Conservation (phyloP, 108 stramenopile genomes). For the Nannochloropsis granulata region DNA sequence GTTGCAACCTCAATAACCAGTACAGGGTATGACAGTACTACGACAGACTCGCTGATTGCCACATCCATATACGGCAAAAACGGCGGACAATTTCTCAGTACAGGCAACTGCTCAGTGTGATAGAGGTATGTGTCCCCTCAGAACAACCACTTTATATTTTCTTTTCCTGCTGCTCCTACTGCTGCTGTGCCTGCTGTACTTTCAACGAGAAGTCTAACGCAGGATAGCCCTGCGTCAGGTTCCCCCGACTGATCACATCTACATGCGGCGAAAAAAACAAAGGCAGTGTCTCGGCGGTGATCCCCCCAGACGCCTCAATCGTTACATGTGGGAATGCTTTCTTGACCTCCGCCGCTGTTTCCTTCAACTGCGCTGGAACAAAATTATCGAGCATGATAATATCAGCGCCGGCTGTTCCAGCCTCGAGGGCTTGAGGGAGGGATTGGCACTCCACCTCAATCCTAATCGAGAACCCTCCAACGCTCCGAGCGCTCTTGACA, state of each 20-base stretch:
- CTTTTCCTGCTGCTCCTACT: background rate
- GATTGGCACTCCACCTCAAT: constrained; percentile 61
- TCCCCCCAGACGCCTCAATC: constrained; percentile 95
- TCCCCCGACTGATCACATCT: constrained; percentile 90
- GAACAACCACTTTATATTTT: no score
- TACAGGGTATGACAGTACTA: no score
- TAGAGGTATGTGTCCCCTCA: no score
- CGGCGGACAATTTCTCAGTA: no score
- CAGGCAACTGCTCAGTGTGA: no score
- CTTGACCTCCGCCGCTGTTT: constrained; percentile 66
- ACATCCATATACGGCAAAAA: no score
- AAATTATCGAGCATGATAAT: constrained; percentile 97
- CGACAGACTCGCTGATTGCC: no score
- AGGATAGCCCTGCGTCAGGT: constrained; percentile 93
- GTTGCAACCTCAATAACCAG: no score
- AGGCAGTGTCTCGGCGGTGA: constrained; percentile 74
- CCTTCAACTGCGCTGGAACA: constrained; percentile 52
- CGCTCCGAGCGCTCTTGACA: constrained; percentile 59
- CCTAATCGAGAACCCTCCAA: constrained; percentile 88
- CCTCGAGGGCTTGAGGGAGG: background rate
- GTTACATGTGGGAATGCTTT: constrained; percentile 61
- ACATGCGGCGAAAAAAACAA: constrained; percentile 63
- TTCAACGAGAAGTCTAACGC: constrained; percentile 91
- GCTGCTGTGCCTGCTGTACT: constrained; percentile 30
- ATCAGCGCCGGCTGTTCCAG: constrained; percentile 21